phyloP scores from a whole-genome alignment of 1,139 yeast genomes.

The Nadsonia starkeyi-henricii region DNA sequence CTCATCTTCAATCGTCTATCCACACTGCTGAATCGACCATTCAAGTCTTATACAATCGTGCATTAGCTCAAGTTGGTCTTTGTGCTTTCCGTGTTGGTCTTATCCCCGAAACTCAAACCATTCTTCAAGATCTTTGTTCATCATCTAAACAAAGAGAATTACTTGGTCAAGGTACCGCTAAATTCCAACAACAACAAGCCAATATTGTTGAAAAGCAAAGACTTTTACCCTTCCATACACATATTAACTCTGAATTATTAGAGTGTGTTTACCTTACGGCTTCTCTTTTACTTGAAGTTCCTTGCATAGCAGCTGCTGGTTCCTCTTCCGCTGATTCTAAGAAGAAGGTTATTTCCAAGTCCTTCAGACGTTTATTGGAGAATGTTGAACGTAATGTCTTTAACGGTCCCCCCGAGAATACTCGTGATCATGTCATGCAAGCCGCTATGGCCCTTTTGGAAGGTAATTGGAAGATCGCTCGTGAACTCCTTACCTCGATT shows the following conservation, averaged over 20 bases:
- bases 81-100: constrained; percentile 90
- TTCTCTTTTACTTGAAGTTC: constrained; percentile 82
- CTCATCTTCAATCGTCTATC: constrained; percentile 72
- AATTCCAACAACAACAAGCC: constrained; percentile 41
- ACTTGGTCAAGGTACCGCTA: constrained; percentile 82
- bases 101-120: constrained; percentile 76
- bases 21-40: constrained; percentile 72
- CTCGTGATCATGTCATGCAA: constrained; percentile 85
- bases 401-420: constrained; percentile 96
- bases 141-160: constrained; percentile 76
- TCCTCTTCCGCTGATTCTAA: constrained; percentile 36
- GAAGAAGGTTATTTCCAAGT: constrained; percentile 59
- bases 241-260: constrained; percentile 85
- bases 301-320: constrained; percentile 55
- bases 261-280: constrained; percentile 91
- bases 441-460: constrained; percentile 81
- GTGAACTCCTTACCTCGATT: constrained; percentile 56
- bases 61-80: constrained; percentile 88
- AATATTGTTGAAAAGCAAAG: constrained; percentile 55
- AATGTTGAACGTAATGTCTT: constrained; percentile 89
- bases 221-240: constrained; percentile 95
- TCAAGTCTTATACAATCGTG: constrained; percentile 89
- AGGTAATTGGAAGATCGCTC: constrained; percentile 82
- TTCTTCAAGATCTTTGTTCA: constrained; percentile 77
- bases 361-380: constrained; percentile 85